Evolutionary conservation across 371 early-diverging fungal genomes (phyloP).

Genomic region (Circinella umbellata): DNA sequence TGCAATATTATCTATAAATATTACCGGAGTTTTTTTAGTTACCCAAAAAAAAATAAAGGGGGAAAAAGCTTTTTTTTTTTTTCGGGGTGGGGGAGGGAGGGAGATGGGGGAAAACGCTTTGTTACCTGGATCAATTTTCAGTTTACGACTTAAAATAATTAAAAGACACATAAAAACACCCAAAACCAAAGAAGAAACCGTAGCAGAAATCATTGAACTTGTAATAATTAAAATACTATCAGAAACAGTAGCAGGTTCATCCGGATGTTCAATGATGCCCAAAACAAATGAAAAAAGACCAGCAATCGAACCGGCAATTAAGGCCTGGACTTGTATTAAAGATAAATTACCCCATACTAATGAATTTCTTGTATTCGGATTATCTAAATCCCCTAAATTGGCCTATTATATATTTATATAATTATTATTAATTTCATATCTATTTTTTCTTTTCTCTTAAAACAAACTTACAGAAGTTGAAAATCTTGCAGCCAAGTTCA

Average conservation of each 20-base stretch:
- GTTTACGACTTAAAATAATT: slow-evolving; percentile 68
- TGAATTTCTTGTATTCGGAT: slow-evolving; percentile 46
- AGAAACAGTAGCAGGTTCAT: slow-evolving; percentile 41
- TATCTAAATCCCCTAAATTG: slow-evolving; percentile 70
- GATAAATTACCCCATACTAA: slow-evolving; percentile 73
- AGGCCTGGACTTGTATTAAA: slow-evolving; percentile 74
- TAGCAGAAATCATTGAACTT: slow-evolving; percentile 74
- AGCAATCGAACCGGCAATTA: slow-evolving; percentile 72
- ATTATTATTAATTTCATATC: not conserved
- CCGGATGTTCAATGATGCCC: slow-evolving; percentile 63
- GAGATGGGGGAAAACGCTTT: slow-evolving; percentile 15
- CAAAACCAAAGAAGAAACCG: slow-evolving; percentile 73
- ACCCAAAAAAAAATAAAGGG: not conserved
- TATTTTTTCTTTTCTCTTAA: not conserved
- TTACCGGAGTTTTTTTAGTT: slow-evolving; percentile 10
- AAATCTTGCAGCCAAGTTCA: slow-evolving; percentile 85
- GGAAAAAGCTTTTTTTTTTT: too few species aligned
- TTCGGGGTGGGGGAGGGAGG: too few species aligned
- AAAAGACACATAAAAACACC: slow-evolving; percentile 77
- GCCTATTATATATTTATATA: slow-evolving; percentile 40
- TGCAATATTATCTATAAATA: slow-evolving; percentile 64
- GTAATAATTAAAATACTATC: slow-evolving; percentile 73
- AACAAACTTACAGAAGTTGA: slow-evolving; percentile 73
- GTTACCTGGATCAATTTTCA: slow-evolving; percentile 83
- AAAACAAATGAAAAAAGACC: slow-evolving; percentile 70